A percentile compares a stretch with the other conserved stretches of the same genome.
These are phyloP conservation scores for Aspergillus awamori DNA, from an alignment of 2,329 filamentous ascomycete species.

Conservation along the genomic window DNA sequence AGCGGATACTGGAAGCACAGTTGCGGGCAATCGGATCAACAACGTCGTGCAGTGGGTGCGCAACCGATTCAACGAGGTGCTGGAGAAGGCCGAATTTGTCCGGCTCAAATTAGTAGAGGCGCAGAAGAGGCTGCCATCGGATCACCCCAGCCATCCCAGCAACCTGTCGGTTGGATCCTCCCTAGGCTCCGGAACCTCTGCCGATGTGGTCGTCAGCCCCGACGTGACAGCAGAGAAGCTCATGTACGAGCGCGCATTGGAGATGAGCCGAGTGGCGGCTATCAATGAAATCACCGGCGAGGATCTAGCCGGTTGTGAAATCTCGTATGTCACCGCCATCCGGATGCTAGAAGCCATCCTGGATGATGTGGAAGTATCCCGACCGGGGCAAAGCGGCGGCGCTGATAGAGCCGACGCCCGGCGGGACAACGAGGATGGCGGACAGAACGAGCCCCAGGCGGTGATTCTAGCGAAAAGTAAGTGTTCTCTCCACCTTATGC, in stretches of 20 bases:
- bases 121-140: slow-evolving; percentile 78
- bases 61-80: slow-evolving; percentile 89
- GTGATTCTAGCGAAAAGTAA: slow-evolving; percentile 50
- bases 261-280: slow-evolving; percentile 93
- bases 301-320: slow-evolving; percentile 82
- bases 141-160: slow-evolving; percentile 82
- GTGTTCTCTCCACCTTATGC: slow-evolving; percentile 25
- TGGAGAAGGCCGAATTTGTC: slow-evolving; percentile 96
- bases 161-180: slow-evolving; percentile 68
- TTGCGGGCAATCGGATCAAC: slow-evolving; percentile 74
- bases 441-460: slow-evolving; percentile 53
- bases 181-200: slow-evolving; percentile 63
- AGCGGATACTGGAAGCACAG: slow-evolving; percentile 53
- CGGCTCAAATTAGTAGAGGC: slow-evolving; percentile 83
- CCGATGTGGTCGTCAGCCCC: slow-evolving; percentile 79
- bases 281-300: slow-evolving; percentile 95
- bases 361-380: slow-evolving; percentile 70
- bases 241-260: slow-evolving; percentile 95
- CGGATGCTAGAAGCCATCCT: slow-evolving; percentile 93
- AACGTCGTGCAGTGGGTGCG: slow-evolving; percentile 95
- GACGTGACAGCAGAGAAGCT: slow-evolving; percentile 94
- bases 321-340: slow-evolving; percentile 90
- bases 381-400: slow-evolving; percentile 28
- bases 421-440: slow-evolving; percentile 44
- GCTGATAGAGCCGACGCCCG: slow-evolving; percentile 27